Percentiles rank a stretch among this genome's conserved stretches.
Evolutionary conservation across 2,329 filamentous ascomycete species (phyloP).

Genomic region (Neofusicoccum sp.): DNA sequence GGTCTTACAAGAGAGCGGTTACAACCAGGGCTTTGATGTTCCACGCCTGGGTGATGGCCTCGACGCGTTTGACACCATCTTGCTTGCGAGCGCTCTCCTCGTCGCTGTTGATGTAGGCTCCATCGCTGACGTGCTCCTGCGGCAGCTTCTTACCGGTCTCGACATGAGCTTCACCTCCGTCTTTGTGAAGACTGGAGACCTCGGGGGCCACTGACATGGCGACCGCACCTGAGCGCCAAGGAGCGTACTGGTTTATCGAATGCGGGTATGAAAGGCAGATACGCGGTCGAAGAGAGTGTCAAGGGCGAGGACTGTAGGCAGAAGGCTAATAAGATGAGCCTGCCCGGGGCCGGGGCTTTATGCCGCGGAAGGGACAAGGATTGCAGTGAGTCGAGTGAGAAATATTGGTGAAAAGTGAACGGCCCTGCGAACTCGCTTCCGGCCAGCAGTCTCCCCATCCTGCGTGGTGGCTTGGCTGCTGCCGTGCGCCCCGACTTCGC

Average conservation of each 20-base stretch:
- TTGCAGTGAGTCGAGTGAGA: neutral
- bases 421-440: neutral
- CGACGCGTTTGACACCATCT: slow-evolving; percentile 32
- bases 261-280: neutral
- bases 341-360: too few species aligned
- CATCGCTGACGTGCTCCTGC: neutral
- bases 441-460: neutral
- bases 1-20: slow-evolving; percentile 28
- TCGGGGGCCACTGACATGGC: neutral
- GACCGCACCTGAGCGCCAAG: neutral
- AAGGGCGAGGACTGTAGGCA: too few species aligned
- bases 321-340: too few species aligned
- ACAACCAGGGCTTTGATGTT: slow-evolving; percentile 26
- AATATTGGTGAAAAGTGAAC: too few species aligned
- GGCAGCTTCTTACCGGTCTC: neutral
- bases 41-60: slow-evolving; percentile 37
- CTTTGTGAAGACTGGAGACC: neutral
- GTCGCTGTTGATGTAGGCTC: neutral
- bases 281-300: neutral
- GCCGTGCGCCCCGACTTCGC: neutral
- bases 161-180: neutral
- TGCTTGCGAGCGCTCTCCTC: slow-evolving; percentile 26
- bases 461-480: slow-evolving; percentile 6
- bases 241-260: neutral
- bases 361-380: neutral